Evolutionary conservation across 768 basidiomycete species (phyloP).

Genomic region (Hemileccinum impolitum): DNA sequence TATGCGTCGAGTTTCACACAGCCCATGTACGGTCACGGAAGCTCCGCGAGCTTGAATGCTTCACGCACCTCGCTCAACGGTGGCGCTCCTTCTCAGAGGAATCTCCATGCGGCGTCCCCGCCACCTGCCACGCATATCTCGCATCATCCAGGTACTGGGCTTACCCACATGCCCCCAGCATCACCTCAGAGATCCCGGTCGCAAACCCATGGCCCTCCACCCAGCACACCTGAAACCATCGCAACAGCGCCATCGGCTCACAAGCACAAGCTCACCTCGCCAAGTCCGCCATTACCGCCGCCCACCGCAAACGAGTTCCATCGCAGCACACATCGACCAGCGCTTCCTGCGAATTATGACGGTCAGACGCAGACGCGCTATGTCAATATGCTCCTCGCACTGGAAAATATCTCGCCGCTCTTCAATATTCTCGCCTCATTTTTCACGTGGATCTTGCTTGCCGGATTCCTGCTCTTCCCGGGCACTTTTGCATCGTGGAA

Average conservation of each 20-base stretch:
- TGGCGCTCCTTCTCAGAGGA: constrained; percentile 9
- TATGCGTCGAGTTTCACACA: constrained; percentile 27
- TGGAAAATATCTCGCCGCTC: constrained; percentile 50
- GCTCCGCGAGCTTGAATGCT: constrained; percentile 17
- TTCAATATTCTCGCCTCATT: constrained; percentile 52
- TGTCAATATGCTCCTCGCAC: constrained; percentile 58
- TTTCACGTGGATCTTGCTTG: constrained; percentile 61
- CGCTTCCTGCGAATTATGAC: constrained; percentile 21
- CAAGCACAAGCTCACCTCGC: constrained; percentile 2
- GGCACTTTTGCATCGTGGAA: constrained; percentile 54
- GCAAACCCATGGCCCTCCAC: constrained; percentile 8
- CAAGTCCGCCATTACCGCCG: not conserved
- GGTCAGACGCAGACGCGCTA: constrained; percentile 43
- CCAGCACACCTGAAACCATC: not conserved
- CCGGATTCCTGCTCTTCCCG: constrained; percentile 61
- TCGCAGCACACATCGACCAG: constrained; percentile 19
- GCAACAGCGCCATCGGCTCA: not conserved
- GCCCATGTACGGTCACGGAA: constrained; percentile 24
- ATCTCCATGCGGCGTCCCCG: constrained; percentile 10
- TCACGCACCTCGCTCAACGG: constrained; percentile 23
- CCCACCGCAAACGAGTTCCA: constrained; percentile 16
- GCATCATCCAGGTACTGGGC: constrained; percentile 4
- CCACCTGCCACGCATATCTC: constrained; percentile 6
- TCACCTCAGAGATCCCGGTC: constrained; percentile 19
- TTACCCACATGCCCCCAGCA: constrained; percentile 6